Evolutionary conservation across 352 stramenopile genomes (phyloP), one percentile per base, ranked within the genome.

Genomic region (Globisporangium recalcitrans): DNA sequence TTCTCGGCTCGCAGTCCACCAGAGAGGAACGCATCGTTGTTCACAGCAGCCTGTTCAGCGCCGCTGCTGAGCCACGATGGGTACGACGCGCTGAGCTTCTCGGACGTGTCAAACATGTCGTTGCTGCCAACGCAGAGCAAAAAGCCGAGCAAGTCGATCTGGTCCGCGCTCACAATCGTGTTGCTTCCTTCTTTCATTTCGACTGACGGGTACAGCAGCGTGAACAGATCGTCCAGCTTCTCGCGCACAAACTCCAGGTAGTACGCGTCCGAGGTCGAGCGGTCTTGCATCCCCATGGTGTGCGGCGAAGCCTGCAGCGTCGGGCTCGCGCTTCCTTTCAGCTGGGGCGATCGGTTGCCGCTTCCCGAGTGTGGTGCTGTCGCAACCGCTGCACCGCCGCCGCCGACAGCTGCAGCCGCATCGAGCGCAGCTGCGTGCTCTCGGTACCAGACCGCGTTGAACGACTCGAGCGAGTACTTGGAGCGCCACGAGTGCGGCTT

Each of bases 391-490:
- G 24, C 26, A 10, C 48, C 48, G 6, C 48, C 60, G n/a, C 74
- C 70, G 27, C n/a, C n/a, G n/a, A 80, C 52, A 8, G 75, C 69
- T 3, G 68, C 74, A 1, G 74, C 74, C 0, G 65, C 21, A n/a
- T 73, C 72, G 34, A 79, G 72, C 60, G 67, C 81, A 19, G 79
- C 74, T 0, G 72, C 78, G 60, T 88, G 72, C 58, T 90, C 83
- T 16, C 80, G 75, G 62, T 90, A 88, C 83, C 84, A 94, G 13
- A 90, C 80, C 22, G 85, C 80, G 61, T 91, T 90, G 62, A 87
- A 91, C 29, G 77, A 79, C 42, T 91, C 81, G 24, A 91, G 73
- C 55, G 82, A 82, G 69, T 90, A 85, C 69, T 89, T 90, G 44
- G 73, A 65, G 38, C 80, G 78, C 78, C 74, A 87, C 58, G 83